Base-by-base conservation (phyloP, 495 filamentous ascomycete species). In the Trichoderma parareesei region DNA sequence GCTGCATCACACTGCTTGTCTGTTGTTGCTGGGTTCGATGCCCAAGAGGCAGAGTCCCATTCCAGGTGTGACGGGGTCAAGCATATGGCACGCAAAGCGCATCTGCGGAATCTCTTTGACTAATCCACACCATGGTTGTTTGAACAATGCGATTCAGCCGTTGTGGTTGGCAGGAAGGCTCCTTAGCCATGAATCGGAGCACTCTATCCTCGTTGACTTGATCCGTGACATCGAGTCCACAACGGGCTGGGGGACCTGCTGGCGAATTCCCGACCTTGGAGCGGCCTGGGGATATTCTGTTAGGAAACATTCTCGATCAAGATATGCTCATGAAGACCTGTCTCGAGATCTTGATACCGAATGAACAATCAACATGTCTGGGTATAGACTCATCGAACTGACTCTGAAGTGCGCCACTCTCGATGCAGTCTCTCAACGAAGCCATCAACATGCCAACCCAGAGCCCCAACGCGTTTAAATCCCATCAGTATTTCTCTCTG, bases 121-220 rank as follows among this genome's bases (percentile, higher is more conserved):
- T 2, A 68, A 68, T 66, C 66, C 66, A n/a, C 66, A 68, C 37
- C 20, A 59, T 20, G 66, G 66, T n/a, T 65, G 64, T 33, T 57
- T 66, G 8, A 69, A 64, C 53, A 69, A 69, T 42, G 65, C 67
- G 4, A 67, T 69, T n/a, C 67, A 69, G 42, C 67, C 67, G 16
- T 41, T 69, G 20, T 69, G 62, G 41, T 35, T 69, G 16, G 67
- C 67, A n/a, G 67, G 67, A 9, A 63, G 62, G 42, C n/a, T 67
- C 1, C 44, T 69, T 3, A 64, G 46, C 40, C 67, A 69, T 53
- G 59, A 57, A 43, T 64, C 65, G 20, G 66, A 69, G 49, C 68
- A 69, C 49, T 8, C 55, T 4, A 46, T 53, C 38, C 46, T 69
- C 20, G 53, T 63, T 4, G 44, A 60, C 13, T n/a, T 66, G 4